Evolutionary conservation across 1,284 basidiomycete genomes (phyloP).

Genomic region (Somion occarium): DNA sequence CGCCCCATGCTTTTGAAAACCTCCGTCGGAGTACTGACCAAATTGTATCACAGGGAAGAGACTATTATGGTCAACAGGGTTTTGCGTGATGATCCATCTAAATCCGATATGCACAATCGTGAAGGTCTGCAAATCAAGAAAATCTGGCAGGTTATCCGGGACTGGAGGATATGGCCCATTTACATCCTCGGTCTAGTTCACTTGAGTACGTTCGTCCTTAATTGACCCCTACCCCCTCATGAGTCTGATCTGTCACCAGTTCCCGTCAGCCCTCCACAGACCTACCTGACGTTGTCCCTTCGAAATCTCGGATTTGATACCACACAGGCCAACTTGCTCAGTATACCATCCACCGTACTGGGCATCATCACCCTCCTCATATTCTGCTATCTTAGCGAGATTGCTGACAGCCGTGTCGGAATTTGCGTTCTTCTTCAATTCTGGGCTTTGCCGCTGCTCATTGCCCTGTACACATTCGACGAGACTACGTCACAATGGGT

Average conservation of each 20-base stretch:
- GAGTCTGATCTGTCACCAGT: constrained; percentile 33
- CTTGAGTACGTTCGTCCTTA: constrained; percentile 29
- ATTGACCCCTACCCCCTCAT: neutral
- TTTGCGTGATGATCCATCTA: constrained; percentile 68
- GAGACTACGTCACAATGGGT: constrained; percentile 52
- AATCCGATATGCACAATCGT: constrained; percentile 79
- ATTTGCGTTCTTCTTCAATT: constrained; percentile 50
- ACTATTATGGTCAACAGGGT: constrained; percentile 47
- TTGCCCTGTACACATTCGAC: constrained; percentile 52
- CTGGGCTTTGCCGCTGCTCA: constrained; percentile 58
- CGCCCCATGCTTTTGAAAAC: neutral
- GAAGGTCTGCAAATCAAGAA: constrained; percentile 55
- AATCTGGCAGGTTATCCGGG: constrained; percentile 51
- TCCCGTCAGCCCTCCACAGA: constrained; percentile 41
- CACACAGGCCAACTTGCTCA: constrained; percentile 55
- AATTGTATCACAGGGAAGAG: constrained; percentile 34
- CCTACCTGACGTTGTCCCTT: constrained; percentile 61
- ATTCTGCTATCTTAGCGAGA: constrained; percentile 49
- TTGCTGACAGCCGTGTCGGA: constrained; percentile 48
- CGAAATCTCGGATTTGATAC: constrained; percentile 59
- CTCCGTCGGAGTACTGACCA: neutral
- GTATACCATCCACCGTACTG: constrained; percentile 44
- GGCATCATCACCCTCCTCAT: constrained; percentile 36
- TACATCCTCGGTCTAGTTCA: constrained; percentile 47
- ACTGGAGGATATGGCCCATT: constrained; percentile 70